phyloP scores from a whole-genome alignment of 169 alveolate species.

The Fabrea salina region DNA sequence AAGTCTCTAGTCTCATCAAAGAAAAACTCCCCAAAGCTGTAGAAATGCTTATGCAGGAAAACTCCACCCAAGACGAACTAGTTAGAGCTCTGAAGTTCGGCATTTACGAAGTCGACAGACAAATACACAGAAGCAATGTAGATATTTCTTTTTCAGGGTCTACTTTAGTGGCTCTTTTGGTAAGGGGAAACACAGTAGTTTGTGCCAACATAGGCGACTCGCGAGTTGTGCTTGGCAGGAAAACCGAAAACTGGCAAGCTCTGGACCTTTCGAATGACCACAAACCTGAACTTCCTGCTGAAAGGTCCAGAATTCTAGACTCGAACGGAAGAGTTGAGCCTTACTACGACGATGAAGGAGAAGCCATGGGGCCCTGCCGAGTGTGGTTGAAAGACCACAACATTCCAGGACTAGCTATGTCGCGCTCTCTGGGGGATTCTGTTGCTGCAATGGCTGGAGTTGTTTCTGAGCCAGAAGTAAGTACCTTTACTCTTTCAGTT shows the following conservation, averaged over 20 bases:
- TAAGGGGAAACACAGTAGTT: background rate
- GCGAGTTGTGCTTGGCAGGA: conserved; percentile 63
- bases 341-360: conserved; percentile 34
- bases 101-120: background rate
- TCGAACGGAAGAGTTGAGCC: background rate
- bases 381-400: conserved; percentile 73
- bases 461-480: conserved; percentile 65
- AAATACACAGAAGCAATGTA: background rate
- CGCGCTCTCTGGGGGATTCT: conserved; percentile 77
- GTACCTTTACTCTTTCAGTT: background rate
- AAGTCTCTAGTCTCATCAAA: conserved; percentile 73
- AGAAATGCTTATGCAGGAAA: background rate
- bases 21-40: conserved; percentile 59
- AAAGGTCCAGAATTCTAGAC: background rate
- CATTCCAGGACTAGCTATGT: conserved; percentile 83
- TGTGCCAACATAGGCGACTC: conserved; percentile 75
- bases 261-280: conserved; percentile 12
- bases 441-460: conserved; percentile 74
- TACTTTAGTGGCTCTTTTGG: conserved; percentile 10
- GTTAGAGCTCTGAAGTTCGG: background rate
- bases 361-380: conserved; percentile 72
- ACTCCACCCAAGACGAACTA: background rate
- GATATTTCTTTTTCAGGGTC: background rate
- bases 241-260: conserved; percentile 30
- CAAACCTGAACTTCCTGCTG: conserved; percentile 15